These are phyloP conservation scores for Tricholoma bakamatsutake DNA, from an alignment of 768 basidiomycete genomes.

Conservation along the genomic window DNA sequence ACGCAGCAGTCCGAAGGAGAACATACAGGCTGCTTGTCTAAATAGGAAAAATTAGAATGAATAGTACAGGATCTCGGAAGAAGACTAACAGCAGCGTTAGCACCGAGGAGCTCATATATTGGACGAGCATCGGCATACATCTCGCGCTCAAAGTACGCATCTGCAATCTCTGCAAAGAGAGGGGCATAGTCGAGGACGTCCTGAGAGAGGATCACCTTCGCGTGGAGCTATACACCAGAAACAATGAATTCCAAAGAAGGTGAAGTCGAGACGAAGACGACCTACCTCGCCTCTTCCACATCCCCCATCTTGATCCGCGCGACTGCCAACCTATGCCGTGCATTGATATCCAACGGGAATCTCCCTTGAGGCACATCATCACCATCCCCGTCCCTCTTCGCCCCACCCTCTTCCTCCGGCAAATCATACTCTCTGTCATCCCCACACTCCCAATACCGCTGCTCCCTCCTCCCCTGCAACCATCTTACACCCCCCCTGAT, in stretches of 20 bases:
- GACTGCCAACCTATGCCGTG: conserved; percentile 79
- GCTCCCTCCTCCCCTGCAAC: conserved; percentile 78
- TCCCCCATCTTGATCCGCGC: conserved; percentile 79
- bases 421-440: conserved; percentile 91
- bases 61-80: background rate
- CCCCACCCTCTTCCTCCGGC: conserved; percentile 21
- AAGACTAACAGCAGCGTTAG: conserved; percentile 58
- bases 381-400: conserved; percentile 22
- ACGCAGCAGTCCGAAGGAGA: conserved; percentile 74
- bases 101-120: conserved; percentile 75
- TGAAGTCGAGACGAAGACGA: conserved; percentile 1
- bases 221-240: conserved; percentile 55
- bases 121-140: conserved; percentile 75
- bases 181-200: conserved; percentile 74
- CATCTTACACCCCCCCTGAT: conserved; percentile 79
- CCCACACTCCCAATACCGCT: conserved; percentile 76
- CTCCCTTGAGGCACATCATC: conserved; percentile 51
- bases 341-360: conserved; percentile 65
- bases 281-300: conserved; percentile 73
- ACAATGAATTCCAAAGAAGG: background rate
- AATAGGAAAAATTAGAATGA: background rate
- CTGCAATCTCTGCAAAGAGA: conserved; percentile 79
- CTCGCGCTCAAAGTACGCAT: conserved; percentile 73
- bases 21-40: conserved; percentile 73
- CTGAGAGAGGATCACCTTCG: conserved; percentile 60